Evolutionary conservation across 768 basidiomycete species (phyloP).

Genomic region (Gymnopilus dilepis): DNA sequence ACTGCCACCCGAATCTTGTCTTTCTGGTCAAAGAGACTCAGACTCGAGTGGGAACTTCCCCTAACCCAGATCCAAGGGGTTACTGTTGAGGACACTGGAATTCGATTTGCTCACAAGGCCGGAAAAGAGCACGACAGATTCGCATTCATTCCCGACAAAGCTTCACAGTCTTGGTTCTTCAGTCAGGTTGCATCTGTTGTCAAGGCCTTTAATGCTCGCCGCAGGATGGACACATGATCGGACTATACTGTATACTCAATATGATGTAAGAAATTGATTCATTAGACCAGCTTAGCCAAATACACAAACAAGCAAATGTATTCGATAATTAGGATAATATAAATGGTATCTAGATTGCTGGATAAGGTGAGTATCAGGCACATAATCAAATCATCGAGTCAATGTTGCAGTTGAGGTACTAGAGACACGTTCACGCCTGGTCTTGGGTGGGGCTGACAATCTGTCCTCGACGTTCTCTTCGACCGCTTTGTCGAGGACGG

Average conservation of each 20-base stretch:
- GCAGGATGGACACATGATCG: slow-evolving; percentile 64
- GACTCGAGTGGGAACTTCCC: slow-evolving; percentile 90
- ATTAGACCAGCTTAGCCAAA: slow-evolving; percentile 16
- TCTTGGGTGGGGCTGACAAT: slow-evolving; percentile 38
- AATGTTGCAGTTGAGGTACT: slow-evolving; percentile 56
- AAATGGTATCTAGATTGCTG: slow-evolving; percentile 19
- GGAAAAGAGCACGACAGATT: slow-evolving; percentile 80
- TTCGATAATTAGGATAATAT: slow-evolving; percentile 21
- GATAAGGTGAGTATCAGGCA: neutral
- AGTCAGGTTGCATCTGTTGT: slow-evolving; percentile 76
- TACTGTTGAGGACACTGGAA: slow-evolving; percentile 88
- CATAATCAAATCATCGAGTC: slow-evolving; percentile 20
- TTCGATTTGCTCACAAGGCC: slow-evolving; percentile 82
- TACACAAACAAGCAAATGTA: slow-evolving; percentile 14
- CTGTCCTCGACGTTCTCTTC: slow-evolving; percentile 35
- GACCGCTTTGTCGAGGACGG: slow-evolving; percentile 11
- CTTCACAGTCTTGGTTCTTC: slow-evolving; percentile 82
- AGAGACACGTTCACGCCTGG: slow-evolving; percentile 58
- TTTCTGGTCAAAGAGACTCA: slow-evolving; percentile 85
- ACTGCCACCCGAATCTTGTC: slow-evolving; percentile 81
- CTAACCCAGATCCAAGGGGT: slow-evolving; percentile 87
- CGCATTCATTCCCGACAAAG: slow-evolving; percentile 76
- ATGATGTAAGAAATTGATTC: slow-evolving; percentile 12
- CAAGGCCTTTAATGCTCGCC: slow-evolving; percentile 73
- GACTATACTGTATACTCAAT: slow-evolving; percentile 3